A percentile compares a stretch with the other conserved stretches of the same genome.
phyloP scores from a whole-genome alignment of 305 asterid genomes.

The Rubia balearica region DNA sequence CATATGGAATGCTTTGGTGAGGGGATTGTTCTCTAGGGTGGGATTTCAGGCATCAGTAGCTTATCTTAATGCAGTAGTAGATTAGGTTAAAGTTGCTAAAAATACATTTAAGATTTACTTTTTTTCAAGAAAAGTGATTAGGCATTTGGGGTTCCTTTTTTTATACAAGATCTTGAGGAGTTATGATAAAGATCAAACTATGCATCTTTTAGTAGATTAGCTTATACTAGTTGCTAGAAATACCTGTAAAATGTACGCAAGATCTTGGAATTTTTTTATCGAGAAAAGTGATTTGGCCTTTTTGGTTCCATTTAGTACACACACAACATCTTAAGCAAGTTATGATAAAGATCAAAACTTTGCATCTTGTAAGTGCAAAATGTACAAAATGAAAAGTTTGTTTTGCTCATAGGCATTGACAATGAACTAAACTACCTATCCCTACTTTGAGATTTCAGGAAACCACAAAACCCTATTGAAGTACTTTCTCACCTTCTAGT shows the following conservation, averaged over 20 bases:
- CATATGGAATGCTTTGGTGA: constrained; percentile 60
- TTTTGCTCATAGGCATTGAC: neutral
- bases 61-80: constrained; percentile 33
- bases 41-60: constrained; percentile 35
- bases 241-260: neutral
- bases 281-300: neutral
- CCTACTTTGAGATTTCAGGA: neutral
- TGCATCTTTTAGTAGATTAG: neutral
- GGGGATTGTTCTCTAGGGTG: constrained; percentile 42
- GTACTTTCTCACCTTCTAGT: constrained; percentile 23
- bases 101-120: neutral
- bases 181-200: neutral
- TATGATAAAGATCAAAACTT: neutral
- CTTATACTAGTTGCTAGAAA: neutral
- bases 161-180: neutral
- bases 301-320: neutral
- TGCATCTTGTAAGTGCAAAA: neutral
- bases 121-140: neutral
- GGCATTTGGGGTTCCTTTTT: neutral
- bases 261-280: neutral
- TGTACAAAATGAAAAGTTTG: too few relatives aligned
- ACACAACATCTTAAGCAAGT: neutral
- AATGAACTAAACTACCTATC: neutral
- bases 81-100: neutral
- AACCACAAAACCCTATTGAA: neutral